These are phyloP conservation scores for Phytophthora citricola DNA, from an alignment of 352 stramenopile genomes.

Conservation along the genomic window DNA sequence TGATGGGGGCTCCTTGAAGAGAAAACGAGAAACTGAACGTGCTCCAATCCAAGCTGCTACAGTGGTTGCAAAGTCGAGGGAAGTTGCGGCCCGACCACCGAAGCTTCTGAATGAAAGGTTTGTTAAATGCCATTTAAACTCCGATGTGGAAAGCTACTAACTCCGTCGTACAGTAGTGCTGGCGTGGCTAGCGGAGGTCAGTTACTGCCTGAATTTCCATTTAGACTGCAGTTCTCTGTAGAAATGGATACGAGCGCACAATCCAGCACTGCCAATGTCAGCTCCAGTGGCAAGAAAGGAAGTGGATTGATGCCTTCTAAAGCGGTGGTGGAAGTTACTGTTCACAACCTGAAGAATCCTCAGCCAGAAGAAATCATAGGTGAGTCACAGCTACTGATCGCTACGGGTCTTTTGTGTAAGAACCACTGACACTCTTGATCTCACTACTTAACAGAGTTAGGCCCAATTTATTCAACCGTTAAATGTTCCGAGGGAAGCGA, in stretches of 20 bases:
- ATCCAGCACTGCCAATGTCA: constrained; percentile 4
- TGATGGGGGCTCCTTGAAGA: constrained; percentile 54
- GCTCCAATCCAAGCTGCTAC: constrained; percentile 9
- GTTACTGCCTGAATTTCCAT: constrained; percentile 63
- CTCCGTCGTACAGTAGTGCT: constrained; percentile 26
- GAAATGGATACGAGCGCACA: constrained; percentile 55
- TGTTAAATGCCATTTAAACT: constrained; percentile 1
- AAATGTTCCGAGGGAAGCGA: constrained; percentile 60
- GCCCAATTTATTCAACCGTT: constrained; percentile 75
- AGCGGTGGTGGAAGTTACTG: constrained; percentile 61
- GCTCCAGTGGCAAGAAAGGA: constrained; percentile 9
- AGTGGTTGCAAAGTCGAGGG: constrained; percentile 57
- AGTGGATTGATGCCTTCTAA: constrained; percentile 20
- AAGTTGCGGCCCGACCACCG: constrained; percentile 54
- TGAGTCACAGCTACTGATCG: constrained; percentile 29
- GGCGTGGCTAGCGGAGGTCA: constrained; percentile 32
- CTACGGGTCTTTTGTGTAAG: not conserved
- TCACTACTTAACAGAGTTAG: constrained; percentile 46
- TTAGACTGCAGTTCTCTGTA: constrained; percentile 69
- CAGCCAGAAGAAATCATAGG: constrained; percentile 53
- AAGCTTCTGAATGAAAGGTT: constrained; percentile 72
- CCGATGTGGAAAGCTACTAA: constrained; percentile 8
- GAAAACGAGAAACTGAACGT: constrained; percentile 71
- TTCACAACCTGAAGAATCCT: constrained; percentile 68
- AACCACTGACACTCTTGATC: constrained; percentile 4